phyloP scores from a whole-genome alignment of 257 asterid genomes.

The Thymus quinquecostatus region DNA sequence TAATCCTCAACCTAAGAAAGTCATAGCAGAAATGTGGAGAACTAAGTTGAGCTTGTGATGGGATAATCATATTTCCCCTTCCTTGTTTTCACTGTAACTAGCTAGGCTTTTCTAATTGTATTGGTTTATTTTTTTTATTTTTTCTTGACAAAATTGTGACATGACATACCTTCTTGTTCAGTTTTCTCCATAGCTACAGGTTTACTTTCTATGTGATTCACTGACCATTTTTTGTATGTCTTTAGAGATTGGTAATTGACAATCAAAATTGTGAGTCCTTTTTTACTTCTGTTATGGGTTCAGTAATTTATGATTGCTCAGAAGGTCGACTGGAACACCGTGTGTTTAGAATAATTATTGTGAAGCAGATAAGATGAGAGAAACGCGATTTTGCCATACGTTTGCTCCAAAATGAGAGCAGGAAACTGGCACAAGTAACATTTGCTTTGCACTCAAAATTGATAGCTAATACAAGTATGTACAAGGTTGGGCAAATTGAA shows the following conservation, averaged over 20 bases:
- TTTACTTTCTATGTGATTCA: background rate
- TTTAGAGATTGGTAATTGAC: background rate
- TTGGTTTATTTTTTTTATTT: background rate
- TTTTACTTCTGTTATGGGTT: background rate
- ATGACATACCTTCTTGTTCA: background rate
- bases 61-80: background rate
- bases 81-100: background rate
- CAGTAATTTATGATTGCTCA: background rate
- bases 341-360: background rate
- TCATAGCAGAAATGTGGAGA: constrained; percentile 77
- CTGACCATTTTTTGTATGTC: background rate
- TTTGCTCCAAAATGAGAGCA: background rate
- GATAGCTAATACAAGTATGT: constrained; percentile 11
- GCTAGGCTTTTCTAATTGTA: no score
- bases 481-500: constrained; percentile 3
- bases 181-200: background rate
- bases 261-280: background rate
- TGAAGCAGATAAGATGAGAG: background rate
- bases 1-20: constrained; percentile 75
- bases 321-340: background rate
- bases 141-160: background rate
- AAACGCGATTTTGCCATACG: background rate
- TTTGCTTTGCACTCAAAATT: constrained; percentile 16
- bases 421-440: constrained; percentile 1
- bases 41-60: constrained; percentile 31